phyloP scores from a whole-genome alignment of 805 yeast genomes.

The Lachancea sp. region DNA sequence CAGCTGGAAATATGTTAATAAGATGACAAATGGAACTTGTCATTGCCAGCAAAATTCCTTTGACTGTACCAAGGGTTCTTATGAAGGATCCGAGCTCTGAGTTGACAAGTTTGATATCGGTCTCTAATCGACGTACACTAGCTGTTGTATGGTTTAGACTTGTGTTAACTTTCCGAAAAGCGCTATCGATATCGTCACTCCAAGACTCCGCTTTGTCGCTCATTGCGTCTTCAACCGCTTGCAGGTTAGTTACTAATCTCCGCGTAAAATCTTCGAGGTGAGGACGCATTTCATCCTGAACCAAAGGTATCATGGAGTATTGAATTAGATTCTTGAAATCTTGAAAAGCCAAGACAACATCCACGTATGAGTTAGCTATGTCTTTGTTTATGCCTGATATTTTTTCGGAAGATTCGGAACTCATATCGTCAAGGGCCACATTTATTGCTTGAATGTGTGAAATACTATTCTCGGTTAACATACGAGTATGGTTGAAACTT shows the following conservation, averaged over 20 bases:
- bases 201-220: constrained; percentile 15
- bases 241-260: constrained; percentile 14
- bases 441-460: background rate
- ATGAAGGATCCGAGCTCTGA: constrained; percentile 4
- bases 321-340: constrained; percentile 12
- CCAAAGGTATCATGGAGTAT: constrained; percentile 11
- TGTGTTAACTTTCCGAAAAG: constrained; percentile 13
- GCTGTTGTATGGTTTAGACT: constrained; percentile 14
- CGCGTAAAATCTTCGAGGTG: constrained; percentile 33
- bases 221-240: constrained; percentile 9
- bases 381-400: constrained; percentile 7
- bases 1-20: background rate
- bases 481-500: background rate
- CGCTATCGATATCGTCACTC: constrained; percentile 14
- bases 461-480: background rate
- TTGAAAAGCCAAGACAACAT: constrained; percentile 11
- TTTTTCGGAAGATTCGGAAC: background rate
- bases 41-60: background rate
- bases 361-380: constrained; percentile 11
- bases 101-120: constrained; percentile 11
- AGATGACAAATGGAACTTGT: background rate
- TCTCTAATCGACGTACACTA: constrained; percentile 13
- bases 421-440: background rate
- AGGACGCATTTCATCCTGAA: constrained; percentile 17
- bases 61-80: background rate